A percentile compares a stretch with the other conserved stretches of the same genome.
These are phyloP conservation scores for Scorias spongiosa DNA, from an alignment of 2,329 filamentous ascomycete genomes.

Conservation along the genomic window DNA sequence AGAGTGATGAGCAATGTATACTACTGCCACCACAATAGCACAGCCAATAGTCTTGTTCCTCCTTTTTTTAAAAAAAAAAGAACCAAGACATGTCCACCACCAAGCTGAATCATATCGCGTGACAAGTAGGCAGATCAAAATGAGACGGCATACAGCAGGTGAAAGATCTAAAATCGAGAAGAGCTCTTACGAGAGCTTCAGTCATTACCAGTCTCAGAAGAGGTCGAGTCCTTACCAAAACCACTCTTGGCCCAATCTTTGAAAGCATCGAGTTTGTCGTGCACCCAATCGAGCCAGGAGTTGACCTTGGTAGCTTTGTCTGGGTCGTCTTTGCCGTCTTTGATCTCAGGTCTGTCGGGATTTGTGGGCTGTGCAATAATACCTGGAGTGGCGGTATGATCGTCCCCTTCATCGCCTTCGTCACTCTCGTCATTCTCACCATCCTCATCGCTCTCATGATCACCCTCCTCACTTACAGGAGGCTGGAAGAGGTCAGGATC, in stretches of 20 bases:
- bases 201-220: too few species aligned
- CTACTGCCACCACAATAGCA: too few species aligned
- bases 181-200: too few species aligned
- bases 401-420: slow-evolving; percentile 1
- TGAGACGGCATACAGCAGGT: too few species aligned
- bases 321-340: slow-evolving; percentile 8
- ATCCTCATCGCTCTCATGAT: neutral
- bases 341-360: slow-evolving; percentile 2
- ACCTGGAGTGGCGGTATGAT: neutral
- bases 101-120: too few species aligned
- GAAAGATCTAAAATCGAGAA: too few species aligned
- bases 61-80: too few species aligned
- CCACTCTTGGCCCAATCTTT: slow-evolving; percentile 18
- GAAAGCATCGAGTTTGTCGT: slow-evolving; percentile 15
- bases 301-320: slow-evolving; percentile 6
- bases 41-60: too few species aligned
- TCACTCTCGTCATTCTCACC: neutral
- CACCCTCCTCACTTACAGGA: neutral
- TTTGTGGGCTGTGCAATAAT: neutral
- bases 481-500: slow-evolving; percentile 29
- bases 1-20: too few species aligned
- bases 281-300: slow-evolving; percentile 18
- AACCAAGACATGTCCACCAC: too few species aligned
- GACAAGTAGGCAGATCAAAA: too few species aligned
- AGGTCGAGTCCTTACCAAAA: slow-evolving; percentile 2